Evolutionary conservation across 1,139 yeast genomes (phyloP).

Genomic region (Geotrichum candidum): DNA sequence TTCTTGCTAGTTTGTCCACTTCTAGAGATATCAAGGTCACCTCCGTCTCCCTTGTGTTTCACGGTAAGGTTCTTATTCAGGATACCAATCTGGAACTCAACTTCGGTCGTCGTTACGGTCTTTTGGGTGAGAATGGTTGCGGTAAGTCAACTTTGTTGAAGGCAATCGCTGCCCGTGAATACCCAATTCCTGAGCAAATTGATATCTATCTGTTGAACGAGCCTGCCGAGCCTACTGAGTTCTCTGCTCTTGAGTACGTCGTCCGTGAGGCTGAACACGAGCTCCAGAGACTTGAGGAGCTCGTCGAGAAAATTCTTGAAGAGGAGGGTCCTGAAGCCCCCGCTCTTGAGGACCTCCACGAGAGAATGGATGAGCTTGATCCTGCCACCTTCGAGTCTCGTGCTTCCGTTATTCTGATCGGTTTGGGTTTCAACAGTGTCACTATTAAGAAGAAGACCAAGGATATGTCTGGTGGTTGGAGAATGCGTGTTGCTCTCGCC

Average conservation of each 20-base stretch:
- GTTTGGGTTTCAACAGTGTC: conserved; percentile 88
- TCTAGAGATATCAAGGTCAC: conserved; percentile 92
- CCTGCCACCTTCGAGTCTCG: conserved; percentile 93
- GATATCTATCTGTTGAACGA: conserved; percentile 91
- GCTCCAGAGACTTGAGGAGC: conserved; percentile 83
- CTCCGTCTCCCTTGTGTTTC: conserved; percentile 87
- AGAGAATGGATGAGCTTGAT: conserved; percentile 93
- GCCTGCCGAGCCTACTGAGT: conserved; percentile 94
- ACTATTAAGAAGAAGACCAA: conserved; percentile 88
- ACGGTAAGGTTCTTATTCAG: conserved; percentile 92
- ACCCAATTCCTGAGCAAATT: conserved; percentile 85
- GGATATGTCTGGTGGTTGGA: conserved; percentile 99
- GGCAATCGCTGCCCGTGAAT: conserved; percentile 93
- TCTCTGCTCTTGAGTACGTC: conserved; percentile 90
- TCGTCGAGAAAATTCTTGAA: conserved; percentile 83
- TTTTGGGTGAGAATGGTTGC: conserved; percentile 97
- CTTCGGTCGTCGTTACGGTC: conserved; percentile 86
- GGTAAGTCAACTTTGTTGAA: conserved; percentile 95
- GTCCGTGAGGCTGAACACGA: conserved; percentile 94
- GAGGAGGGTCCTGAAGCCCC: conserved; percentile 93
- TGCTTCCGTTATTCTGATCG: conserved; percentile 91
- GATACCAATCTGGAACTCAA: conserved; percentile 89
- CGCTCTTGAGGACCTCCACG: conserved; percentile 79
- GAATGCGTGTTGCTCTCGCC: conserved; percentile 85
- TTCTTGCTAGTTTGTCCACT: conserved; percentile 77